phyloP scores from a whole-genome alignment of 2,329 filamentous ascomycete genomes.

The Coniella lustricola region DNA sequence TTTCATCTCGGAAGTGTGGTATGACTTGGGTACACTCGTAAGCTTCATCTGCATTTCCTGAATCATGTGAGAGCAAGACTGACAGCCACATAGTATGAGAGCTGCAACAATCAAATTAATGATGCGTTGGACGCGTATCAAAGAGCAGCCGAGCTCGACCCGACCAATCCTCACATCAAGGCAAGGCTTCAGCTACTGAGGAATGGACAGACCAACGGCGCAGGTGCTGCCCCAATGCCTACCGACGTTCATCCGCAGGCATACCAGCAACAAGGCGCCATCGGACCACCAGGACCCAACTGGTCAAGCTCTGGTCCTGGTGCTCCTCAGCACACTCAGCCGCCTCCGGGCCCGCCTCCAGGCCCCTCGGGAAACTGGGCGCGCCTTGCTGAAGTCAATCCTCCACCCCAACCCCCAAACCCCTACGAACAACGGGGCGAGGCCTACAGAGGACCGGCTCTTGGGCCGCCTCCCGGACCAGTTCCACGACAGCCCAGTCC shows the following conservation, averaged over 20 bases:
- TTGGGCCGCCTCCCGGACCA: conserved; percentile 49
- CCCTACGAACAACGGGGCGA: conserved; percentile 73
- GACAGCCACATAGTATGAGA: conserved; percentile 66
- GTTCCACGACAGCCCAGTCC: conserved; percentile 66
- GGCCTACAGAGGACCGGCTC: conserved; percentile 58
- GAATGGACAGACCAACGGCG: conserved; percentile 65
- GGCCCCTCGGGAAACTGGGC: conserved; percentile 50
- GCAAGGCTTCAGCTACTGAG: conserved; percentile 84
- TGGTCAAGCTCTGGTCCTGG: conserved; percentile 76
- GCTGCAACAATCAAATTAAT: conserved; percentile 96
- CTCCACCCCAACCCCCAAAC: conserved; percentile 67
- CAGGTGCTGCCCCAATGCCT: conserved; percentile 77
- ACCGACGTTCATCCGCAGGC: conserved; percentile 95
- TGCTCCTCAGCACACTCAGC: conserved; percentile 46
- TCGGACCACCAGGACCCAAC: conserved; percentile 77
- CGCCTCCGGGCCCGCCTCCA: conserved; percentile 39
- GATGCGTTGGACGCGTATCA: conserved; percentile 96
- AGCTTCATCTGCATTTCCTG: conserved; percentile 33
- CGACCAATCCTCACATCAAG: conserved; percentile 91
- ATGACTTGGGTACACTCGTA: conserved; percentile 91
- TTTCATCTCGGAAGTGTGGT: conserved; percentile 99
- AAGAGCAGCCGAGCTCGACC: conserved; percentile 88
- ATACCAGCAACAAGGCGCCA: conserved; percentile 77
- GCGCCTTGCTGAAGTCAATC: conserved; percentile 72
- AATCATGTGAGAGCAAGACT: conserved; percentile 17